Evolutionary conservation across 495 filamentous ascomycete species (phyloP).

Genomic region (Cairneyella variabilis): DNA sequence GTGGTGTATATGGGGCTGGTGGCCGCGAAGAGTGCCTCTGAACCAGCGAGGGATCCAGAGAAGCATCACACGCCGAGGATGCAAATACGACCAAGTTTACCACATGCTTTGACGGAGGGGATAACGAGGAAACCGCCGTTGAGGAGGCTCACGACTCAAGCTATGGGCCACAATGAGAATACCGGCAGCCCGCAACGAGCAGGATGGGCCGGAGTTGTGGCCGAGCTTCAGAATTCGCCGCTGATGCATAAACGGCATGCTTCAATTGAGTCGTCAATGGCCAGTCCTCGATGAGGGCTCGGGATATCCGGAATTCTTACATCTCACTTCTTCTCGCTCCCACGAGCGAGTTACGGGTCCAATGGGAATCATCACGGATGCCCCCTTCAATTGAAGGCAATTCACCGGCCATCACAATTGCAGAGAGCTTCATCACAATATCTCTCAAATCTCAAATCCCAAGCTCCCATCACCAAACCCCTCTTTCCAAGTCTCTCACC

Average conservation of each 20-base stretch:
- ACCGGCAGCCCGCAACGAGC: conserved; percentile 33
- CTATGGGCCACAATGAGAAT: conserved; percentile 37
- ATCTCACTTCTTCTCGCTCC: too few relatives aligned
- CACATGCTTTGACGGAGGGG: conserved; percentile 32
- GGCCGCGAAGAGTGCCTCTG: conserved; percentile 32
- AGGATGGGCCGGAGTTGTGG: conserved; percentile 51
- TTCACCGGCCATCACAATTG: too few relatives aligned
- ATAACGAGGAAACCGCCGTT: conserved; percentile 38
- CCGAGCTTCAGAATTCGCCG: conserved; percentile 47
- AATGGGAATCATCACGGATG: too few relatives aligned
- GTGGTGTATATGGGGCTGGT: conserved; percentile 52
- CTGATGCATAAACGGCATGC: conserved; percentile 47
- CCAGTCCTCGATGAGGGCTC: too few relatives aligned
- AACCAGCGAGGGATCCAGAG: conserved; percentile 30
- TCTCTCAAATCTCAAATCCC: too few relatives aligned
- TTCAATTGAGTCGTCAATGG: conserved; percentile 46
- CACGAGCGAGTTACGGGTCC: too few relatives aligned
- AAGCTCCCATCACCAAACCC: too few relatives aligned
- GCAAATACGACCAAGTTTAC: conserved; percentile 14
- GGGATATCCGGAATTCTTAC: too few relatives aligned
- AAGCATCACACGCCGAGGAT: conserved; percentile 23
- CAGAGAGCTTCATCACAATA: too few relatives aligned
- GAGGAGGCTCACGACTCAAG: conserved; percentile 40
- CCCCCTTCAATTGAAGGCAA: too few relatives aligned
- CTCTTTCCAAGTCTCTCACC: too few relatives aligned